Percentiles rank a stretch among this genome's conserved stretches.
These are phyloP conservation scores for Scheffersomyces segobiensis DNA, from an alignment of 1,139 yeast species.

Conservation along the genomic window DNA sequence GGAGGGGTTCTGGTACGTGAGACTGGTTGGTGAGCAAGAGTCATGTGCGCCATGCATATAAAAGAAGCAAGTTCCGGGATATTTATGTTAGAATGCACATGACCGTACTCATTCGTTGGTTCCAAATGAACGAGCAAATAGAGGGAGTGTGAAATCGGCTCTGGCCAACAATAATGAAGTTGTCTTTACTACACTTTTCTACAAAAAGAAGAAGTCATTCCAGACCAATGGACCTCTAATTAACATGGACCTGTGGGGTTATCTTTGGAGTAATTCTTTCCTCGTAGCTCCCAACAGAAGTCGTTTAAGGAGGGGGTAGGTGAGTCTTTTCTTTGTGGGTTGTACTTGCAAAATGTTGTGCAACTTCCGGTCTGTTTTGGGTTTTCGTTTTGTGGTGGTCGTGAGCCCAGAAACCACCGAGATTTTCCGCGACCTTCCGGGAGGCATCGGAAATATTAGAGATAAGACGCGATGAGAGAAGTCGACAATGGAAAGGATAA, in stretches of 20 bases:
- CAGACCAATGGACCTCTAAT: neutral
- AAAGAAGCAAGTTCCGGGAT: neutral
- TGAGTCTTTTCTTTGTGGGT: neutral
- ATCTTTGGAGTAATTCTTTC: no score
- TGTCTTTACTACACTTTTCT: neutral
- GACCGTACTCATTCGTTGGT: neutral
- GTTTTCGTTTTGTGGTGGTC: neutral
- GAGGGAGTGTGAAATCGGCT: neutral
- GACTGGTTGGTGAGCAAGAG: neutral
- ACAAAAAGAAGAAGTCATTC: neutral
- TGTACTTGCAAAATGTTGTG: neutral
- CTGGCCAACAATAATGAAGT: neutral
- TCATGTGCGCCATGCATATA: neutral
- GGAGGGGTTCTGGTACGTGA: neutral
- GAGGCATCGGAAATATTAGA: neutral
- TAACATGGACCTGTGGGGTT: no score
- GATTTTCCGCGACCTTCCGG: neutral
- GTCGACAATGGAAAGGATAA: no score
- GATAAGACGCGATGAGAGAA: no score
- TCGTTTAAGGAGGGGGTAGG: neutral
- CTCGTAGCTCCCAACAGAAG: neutral
- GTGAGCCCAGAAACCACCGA: neutral
- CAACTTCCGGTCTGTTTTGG: neutral
- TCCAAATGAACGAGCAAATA: no score
- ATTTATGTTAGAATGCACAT: neutral